These are phyloP conservation scores for Hypomyces perniciosus DNA, from an alignment of 2,329 filamentous ascomycete species.

Conservation along the genomic window DNA sequence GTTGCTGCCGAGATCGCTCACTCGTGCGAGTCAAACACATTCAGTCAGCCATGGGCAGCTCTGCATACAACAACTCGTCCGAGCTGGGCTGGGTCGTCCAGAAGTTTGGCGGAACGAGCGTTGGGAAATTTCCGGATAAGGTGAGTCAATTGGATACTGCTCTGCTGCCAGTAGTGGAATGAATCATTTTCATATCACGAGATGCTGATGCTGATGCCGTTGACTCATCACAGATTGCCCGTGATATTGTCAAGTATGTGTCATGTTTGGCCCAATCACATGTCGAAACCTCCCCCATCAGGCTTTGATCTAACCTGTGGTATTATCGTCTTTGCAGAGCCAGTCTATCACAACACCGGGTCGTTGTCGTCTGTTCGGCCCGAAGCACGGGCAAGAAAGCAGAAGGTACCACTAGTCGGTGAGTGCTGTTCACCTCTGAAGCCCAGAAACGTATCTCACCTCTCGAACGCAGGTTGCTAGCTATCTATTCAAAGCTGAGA, in stretches of 20 bases:
- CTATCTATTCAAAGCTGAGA: slow-evolving; percentile 53
- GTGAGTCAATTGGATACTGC: slow-evolving; percentile 28
- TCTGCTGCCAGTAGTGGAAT: not conserved
- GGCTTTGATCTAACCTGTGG: not conserved
- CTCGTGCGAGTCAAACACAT: not conserved
- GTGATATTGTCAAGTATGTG: slow-evolving; percentile 38
- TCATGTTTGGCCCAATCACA: not conserved
- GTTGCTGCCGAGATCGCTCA: slow-evolving; percentile 11
- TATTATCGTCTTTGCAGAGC: slow-evolving; percentile 21
- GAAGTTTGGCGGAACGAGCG: slow-evolving; percentile 92
- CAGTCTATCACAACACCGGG: slow-evolving; percentile 59
- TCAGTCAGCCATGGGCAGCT: slow-evolving; percentile 25
- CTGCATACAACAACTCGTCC: slow-evolving; percentile 29
- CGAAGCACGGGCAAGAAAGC: slow-evolving; percentile 90
- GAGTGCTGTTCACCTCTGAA: slow-evolving; percentile 34
- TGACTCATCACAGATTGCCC: slow-evolving; percentile 30
- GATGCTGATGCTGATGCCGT: slow-evolving; percentile 4
- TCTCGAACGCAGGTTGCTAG: slow-evolving; percentile 42
- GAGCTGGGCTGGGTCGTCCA: slow-evolving; percentile 73
- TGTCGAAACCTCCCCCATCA: not conserved
- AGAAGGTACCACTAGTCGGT: slow-evolving; percentile 93
- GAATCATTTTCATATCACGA: no score
- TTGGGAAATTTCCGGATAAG: slow-evolving; percentile 84
- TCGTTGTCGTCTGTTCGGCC: slow-evolving; percentile 93
- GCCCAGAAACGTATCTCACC: not conserved